Percentiles rank a stretch among this genome's conserved stretches.
Conservation (phyloP, 2,329 filamentous ascomycete genomes). For the Penicillium decumbens region DNA sequence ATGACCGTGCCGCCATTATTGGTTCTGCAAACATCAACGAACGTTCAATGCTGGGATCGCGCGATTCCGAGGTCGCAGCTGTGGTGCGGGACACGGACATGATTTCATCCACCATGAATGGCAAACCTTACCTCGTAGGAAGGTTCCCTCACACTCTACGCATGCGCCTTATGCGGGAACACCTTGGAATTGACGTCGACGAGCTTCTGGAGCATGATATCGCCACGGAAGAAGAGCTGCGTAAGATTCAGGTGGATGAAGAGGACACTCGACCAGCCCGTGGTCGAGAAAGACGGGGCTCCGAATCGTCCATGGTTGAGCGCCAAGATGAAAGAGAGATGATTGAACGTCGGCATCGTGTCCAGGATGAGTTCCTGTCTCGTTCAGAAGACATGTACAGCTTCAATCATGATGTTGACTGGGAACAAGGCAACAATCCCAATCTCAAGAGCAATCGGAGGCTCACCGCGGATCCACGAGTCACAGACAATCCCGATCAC, state of each 20-base stretch:
- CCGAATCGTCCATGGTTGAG: slow-evolving; percentile 33
- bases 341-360: slow-evolving; percentile 41
- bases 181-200: slow-evolving; percentile 92
- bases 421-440: slow-evolving; percentile 55
- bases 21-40: slow-evolving; percentile 99
- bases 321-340: slow-evolving; percentile 41
- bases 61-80: slow-evolving; percentile 88
- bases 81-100: slow-evolving; percentile 90
- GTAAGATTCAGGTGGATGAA: slow-evolving; percentile 56
- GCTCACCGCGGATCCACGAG: slow-evolving; percentile 53
- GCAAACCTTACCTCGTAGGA: slow-evolving; percentile 81
- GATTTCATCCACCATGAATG: slow-evolving; percentile 86
- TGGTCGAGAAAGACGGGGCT: slow-evolving; percentile 23
- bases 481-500: slow-evolving; percentile 60
- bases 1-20: slow-evolving; percentile 88
- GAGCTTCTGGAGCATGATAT: slow-evolving; percentile 77
- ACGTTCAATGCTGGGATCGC: slow-evolving; percentile 83
- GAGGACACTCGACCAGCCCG: slow-evolving; percentile 30
- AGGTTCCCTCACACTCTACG: slow-evolving; percentile 90
- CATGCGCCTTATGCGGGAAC: slow-evolving; percentile 91
- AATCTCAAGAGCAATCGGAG: slow-evolving; percentile 54
- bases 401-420: slow-evolving; percentile 71
- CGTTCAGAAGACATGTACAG: slow-evolving; percentile 57
- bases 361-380: slow-evolving; percentile 55
- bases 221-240: slow-evolving; percentile 60